Base-by-base conservation (phyloP, 805 yeast species). In the Lipomyces kockii region DNA sequence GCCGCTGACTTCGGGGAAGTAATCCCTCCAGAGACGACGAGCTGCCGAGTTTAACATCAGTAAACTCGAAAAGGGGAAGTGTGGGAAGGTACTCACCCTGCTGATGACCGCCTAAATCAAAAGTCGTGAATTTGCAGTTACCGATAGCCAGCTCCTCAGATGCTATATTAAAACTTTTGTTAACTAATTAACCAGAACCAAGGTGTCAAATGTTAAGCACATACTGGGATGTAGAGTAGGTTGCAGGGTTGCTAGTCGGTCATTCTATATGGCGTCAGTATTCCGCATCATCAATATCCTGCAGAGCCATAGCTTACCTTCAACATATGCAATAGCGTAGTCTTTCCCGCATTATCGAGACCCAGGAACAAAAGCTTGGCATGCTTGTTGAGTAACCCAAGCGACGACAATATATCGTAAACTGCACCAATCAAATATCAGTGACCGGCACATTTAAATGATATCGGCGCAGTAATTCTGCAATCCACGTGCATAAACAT, bases 1-100 rank as follows among this genome's bases (percentile, higher is more conserved):
- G 65, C 98, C 99, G 80, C 92, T 91, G 60, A 95, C 99, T 82
- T 95, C 99, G 67, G 99, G 99, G 89, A 95, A 95, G 80, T 95
- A 95, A 80, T 95, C 98, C 79, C 93, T 93, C 99, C 99, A 95
- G 78, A 95, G 87, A 82, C 99, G 92, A 83, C 99, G 93, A 60
- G 99, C 98, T 52, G 55, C 4, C 9, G 34, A 5, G 12, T 29
- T 29, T 29, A 29, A 25, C 17, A n/a, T 34, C 14, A 35, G 22
- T 34, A n/a, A 37, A 8, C 29, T n/a, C 32, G 22, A 7, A 34
- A 14, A 25, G 7, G 12, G n/a, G 8, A 59, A 20, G 12, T 17
- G 22, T 64, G 25, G 25, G 49, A 7, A 37, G 29, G 22, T 20
- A 29, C 64, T 25, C 57, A 67, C 72, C 73, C 82, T 94, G 98